These are phyloP conservation scores for Suhomyces canberraensis DNA, from an alignment of 805 yeast genomes.

Conservation along the genomic window DNA sequence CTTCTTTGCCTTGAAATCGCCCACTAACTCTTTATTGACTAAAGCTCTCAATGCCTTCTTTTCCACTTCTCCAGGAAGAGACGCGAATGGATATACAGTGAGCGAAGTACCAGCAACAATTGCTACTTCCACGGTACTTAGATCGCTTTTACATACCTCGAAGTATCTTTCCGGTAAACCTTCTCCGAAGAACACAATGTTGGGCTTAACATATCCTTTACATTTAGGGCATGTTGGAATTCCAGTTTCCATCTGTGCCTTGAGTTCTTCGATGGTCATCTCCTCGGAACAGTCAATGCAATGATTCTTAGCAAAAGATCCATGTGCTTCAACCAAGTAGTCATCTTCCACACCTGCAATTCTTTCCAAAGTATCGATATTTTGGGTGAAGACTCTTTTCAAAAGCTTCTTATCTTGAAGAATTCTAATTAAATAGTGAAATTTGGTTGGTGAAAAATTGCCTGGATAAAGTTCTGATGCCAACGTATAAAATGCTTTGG, in stretches of 20 bases:
- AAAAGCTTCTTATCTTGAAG: conserved; percentile 62
- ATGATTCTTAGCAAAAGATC: conserved; percentile 81
- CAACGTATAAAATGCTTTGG: conserved; percentile 79
- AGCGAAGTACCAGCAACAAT: conserved; percentile 92
- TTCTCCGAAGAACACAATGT: conserved; percentile 94
- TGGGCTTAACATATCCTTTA: conserved; percentile 81
- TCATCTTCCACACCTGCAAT: conserved; percentile 71
- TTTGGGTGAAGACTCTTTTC: conserved; percentile 81
- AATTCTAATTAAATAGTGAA: conserved; percentile 69
- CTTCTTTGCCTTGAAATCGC: conserved; percentile 51
- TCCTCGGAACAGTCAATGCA: conserved; percentile 71
- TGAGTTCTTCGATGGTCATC: conserved; percentile 48
- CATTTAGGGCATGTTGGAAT: conserved; percentile 63
- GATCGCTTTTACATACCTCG: conserved; percentile 59
- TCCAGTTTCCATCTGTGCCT: conserved; percentile 33
- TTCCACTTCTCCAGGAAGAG: conserved; percentile 66
- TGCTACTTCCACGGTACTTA: conserved; percentile 57
- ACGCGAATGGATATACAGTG: conserved; percentile 87
- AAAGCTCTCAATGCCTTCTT: conserved; percentile 52
- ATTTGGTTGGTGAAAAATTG: conserved; percentile 75
- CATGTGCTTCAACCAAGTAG: conserved; percentile 85
- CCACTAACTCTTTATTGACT: conserved; percentile 74
- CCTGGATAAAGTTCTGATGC: conserved; percentile 90
- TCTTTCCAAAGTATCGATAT: conserved; percentile 88
- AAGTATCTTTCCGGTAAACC: conserved; percentile 71